Evolutionary conservation across 345 rosid genomes (phyloP).

Genomic region (Pistacia vera): DNA sequence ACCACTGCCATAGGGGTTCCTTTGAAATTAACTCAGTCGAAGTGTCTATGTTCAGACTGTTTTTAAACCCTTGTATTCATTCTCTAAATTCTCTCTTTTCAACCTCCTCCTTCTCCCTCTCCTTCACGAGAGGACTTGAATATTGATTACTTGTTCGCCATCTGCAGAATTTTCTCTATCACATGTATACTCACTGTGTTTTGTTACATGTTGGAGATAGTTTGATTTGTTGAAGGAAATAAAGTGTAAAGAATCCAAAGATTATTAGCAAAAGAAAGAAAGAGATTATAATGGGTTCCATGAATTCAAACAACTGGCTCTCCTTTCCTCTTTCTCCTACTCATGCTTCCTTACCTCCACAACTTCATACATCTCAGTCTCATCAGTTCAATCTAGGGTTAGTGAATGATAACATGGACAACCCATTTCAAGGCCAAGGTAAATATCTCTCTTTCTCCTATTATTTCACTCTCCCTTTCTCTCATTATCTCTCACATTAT

Average conservation of each 20-base stretch:
- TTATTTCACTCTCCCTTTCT: background rate
- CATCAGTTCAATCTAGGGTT: constrained; percentile 85
- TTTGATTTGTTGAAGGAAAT: constrained; percentile 19
- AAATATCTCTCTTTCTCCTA: background rate
- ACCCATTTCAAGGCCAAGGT: constrained; percentile 94
- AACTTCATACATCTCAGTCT: constrained; percentile 69
- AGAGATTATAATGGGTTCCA: constrained; percentile 32
- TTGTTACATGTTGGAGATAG: constrained; percentile 20
- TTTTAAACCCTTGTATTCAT: constrained; percentile 38
- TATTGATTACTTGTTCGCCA: constrained; percentile 20
- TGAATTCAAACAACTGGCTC: constrained; percentile 99
- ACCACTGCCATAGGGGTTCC: constrained; percentile 35
- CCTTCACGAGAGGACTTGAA: constrained; percentile 28
- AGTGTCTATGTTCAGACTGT: background rate
- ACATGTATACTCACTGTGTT: constrained; percentile 20
- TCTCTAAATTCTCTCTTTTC: constrained; percentile 42
- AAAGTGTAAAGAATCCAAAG: background rate
- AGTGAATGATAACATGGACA: constrained; percentile 69
- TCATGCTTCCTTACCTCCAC: constrained; percentile 67
- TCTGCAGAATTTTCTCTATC: constrained; percentile 1
- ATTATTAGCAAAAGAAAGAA: constrained; percentile 2
- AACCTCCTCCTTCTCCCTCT: constrained; percentile 28
- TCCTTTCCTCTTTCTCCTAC: constrained; percentile 92
- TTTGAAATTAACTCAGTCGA: constrained; percentile 19
- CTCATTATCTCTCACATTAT: background rate